A percentile compares a stretch with the other conserved stretches of the same genome.
phyloP scores from a whole-genome alignment of 768 basidiomycete species.

The Pisolithus orientalis region DNA sequence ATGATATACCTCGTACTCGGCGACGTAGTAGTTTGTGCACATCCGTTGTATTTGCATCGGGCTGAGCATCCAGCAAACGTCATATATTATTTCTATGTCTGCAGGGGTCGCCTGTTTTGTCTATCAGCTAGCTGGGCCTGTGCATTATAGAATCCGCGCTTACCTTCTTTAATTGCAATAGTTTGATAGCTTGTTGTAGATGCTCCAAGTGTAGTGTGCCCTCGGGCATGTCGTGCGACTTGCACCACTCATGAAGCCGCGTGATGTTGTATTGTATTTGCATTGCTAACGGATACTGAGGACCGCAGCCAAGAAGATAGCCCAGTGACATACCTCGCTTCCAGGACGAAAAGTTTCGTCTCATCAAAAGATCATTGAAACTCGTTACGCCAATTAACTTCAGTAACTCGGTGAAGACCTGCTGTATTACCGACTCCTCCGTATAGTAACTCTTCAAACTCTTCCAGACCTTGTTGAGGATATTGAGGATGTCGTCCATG shows the following conservation, averaged over 20 bases:
- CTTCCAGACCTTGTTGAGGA: slow-evolving; percentile 98
- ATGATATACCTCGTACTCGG: slow-evolving; percentile 86
- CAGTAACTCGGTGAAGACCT: slow-evolving; percentile 89
- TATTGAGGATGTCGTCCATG: slow-evolving; percentile 97
- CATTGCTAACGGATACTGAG: slow-evolving; percentile 62
- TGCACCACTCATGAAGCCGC: slow-evolving; percentile 97
- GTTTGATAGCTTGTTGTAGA: slow-evolving; percentile 98
- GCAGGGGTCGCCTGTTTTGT: slow-evolving; percentile 70
- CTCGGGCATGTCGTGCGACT: slow-evolving; percentile 99
- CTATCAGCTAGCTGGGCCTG: slow-evolving; percentile 6
- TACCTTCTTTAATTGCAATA: slow-evolving; percentile 96
- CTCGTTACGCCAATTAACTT: slow-evolving; percentile 95
- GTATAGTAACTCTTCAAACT: slow-evolving; percentile 97
- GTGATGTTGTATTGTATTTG: slow-evolving; percentile 99
- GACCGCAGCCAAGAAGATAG: not conserved
- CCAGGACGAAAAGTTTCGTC: slow-evolving; percentile 99
- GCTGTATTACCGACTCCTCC: slow-evolving; percentile 95
- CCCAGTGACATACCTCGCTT: slow-evolving; percentile 71
- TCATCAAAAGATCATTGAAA: slow-evolving; percentile 98
- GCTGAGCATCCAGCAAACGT: slow-evolving; percentile 99
- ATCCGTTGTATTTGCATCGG: slow-evolving; percentile 99
- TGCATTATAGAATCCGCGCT: slow-evolving; percentile 6
- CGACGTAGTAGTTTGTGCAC: slow-evolving; percentile 98
- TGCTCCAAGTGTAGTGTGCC: slow-evolving; percentile 96
- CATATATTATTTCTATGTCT: slow-evolving; percentile 98